phyloP scores from a whole-genome alignment of 2,329 filamentous ascomycete genomes.

The Paecilomyces sp. region DNA sequence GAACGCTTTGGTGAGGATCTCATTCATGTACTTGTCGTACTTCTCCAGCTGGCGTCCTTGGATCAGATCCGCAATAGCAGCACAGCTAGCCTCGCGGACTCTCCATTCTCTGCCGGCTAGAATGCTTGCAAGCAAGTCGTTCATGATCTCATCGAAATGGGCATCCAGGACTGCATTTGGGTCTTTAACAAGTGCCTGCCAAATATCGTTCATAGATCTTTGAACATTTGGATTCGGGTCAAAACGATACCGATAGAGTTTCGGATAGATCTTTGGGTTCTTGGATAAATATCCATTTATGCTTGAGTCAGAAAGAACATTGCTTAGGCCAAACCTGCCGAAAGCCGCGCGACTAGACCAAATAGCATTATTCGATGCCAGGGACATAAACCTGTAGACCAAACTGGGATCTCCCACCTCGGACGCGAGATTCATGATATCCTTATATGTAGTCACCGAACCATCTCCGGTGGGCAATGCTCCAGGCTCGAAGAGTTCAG shows the following conservation, averaged over 20 bases:
- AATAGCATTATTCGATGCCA: conserved; percentile 90
- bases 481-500: conserved; percentile 87
- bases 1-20: conserved; percentile 79
- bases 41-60: conserved; percentile 68
- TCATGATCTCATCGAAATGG: conserved; percentile 83
- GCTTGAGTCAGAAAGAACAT: conserved; percentile 78
- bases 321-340: conserved; percentile 86
- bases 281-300: conserved; percentile 60
- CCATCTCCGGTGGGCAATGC: conserved; percentile 85
- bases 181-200: conserved; percentile 92
- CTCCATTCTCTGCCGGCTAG: conserved; percentile 82
- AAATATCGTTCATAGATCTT: conserved; percentile 94
- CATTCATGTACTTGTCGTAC: conserved; percentile 77
- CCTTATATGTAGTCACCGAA: conserved; percentile 91
- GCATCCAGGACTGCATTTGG: conserved; percentile 66
- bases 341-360: conserved; percentile 98
- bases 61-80: conserved; percentile 79
- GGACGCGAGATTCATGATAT: conserved; percentile 90
- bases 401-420: conserved; percentile 93
- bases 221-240: conserved; percentile 92
- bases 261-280: conserved; percentile 91
- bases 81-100: conserved; percentile 84
- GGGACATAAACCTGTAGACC: conserved; percentile 98
- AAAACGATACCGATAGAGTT: conserved; percentile 88
- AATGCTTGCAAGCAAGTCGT: conserved; percentile 78